phyloP scores from a whole-genome alignment of 129 eudicot genomes.

The Flaveria linearis region DNA sequence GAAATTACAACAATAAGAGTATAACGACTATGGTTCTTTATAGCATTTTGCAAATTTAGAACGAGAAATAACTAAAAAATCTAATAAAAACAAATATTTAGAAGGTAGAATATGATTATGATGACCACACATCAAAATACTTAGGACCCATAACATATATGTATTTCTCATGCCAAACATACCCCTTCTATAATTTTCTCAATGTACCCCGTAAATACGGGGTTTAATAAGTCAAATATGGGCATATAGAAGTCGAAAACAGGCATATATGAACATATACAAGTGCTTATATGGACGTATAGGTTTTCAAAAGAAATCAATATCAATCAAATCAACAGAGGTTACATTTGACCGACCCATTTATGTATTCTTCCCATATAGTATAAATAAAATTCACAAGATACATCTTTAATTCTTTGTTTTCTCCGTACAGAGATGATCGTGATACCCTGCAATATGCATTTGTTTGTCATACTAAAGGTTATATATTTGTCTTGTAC shows the following conservation, averaged over 20 bases:
- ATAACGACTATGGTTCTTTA: neutral
- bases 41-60: neutral
- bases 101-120: neutral
- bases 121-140: neutral
- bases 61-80: neutral
- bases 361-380: neutral
- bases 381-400: neutral
- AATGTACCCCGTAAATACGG: too few relatives aligned
- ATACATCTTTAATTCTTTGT: neutral
- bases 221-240: too few relatives aligned
- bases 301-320: too few relatives aligned
- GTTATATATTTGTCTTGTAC: slow-evolving; percentile 33
- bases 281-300: too few relatives aligned
- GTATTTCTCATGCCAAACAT: neutral
- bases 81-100: neutral
- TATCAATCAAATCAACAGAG: too few relatives aligned
- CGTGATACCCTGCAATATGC: slow-evolving; percentile 25
- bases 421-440: neutral
- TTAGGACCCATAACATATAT: neutral
- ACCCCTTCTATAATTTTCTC: too few relatives aligned
- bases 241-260: too few relatives aligned
- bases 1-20: slow-evolving; percentile 5
- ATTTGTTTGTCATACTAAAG: slow-evolving; percentile 29
- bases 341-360: too few relatives aligned
- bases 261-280: too few relatives aligned